Evolutionary conservation across 768 basidiomycete species (phyloP).

Genomic region (Tulasnella calospora): DNA sequence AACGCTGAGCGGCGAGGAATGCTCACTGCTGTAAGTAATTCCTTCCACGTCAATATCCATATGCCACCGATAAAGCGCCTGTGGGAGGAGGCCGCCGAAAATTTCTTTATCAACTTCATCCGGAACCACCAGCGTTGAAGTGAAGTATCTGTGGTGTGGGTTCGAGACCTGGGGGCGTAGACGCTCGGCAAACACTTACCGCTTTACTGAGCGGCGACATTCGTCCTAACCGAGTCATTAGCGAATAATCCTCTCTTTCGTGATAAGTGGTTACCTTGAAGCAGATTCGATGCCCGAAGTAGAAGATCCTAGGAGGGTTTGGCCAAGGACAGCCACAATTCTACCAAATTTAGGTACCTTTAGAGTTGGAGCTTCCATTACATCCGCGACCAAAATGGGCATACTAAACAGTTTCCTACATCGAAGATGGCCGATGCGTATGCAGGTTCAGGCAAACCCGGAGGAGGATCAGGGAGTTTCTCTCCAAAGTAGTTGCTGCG

Average conservation of each 20-base stretch:
- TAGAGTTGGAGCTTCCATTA: not conserved
- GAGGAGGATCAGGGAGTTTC: slow-evolving; percentile 16
- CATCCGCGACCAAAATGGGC: not conserved
- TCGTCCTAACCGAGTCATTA: not conserved
- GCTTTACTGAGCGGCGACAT: not conserved
- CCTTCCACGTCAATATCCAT: too few relatives aligned
- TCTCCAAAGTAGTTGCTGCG: not conserved
- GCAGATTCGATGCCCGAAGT: not conserved
- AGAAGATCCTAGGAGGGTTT: not conserved
- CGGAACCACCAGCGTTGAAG: not conserved
- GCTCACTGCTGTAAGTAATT: too few relatives aligned
- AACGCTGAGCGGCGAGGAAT: too few relatives aligned
- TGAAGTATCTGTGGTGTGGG: not conserved
- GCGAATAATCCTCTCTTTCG: not conserved
- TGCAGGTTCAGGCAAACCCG: slow-evolving; percentile 21
- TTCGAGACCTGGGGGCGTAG: not conserved
- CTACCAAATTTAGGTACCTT: not conserved
- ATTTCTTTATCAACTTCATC: too few relatives aligned
- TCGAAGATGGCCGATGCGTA: slow-evolving; percentile 23
- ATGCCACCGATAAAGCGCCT: too few relatives aligned
- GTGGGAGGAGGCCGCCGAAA: too few relatives aligned
- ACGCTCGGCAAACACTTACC: not conserved
- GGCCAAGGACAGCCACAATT: not conserved
- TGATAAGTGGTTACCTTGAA: not conserved
- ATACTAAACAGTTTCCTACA: slow-evolving; percentile 2